These are phyloP conservation scores for Globisporangium spinosum DNA, from an alignment of 352 stramenopile genomes.

Conservation along the genomic window DNA sequence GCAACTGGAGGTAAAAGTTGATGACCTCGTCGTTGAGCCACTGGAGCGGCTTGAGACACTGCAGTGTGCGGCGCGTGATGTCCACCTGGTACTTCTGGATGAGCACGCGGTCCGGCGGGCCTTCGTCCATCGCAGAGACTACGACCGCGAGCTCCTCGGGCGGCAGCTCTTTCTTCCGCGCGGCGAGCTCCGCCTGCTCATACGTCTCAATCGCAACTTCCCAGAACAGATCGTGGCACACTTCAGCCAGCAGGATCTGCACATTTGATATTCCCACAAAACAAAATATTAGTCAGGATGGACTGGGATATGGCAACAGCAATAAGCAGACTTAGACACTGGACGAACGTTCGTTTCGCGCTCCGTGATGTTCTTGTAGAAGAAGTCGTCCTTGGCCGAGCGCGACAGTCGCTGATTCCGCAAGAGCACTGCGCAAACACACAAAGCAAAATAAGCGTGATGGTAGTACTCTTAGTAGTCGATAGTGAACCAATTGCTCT, in stretches of 20 bases:
- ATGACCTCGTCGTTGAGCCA: conserved; percentile 89
- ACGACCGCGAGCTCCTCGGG: conserved; percentile 64
- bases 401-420: conserved; percentile 38
- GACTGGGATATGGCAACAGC: background rate
- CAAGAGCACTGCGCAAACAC: conserved; percentile 29
- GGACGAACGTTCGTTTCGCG: conserved; percentile 42
- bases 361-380: conserved; percentile 38
- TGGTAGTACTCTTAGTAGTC: background rate
- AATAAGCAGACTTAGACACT: no score
- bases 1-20: conserved; percentile 86
- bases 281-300: background rate
- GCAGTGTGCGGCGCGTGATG: conserved; percentile 67
- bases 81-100: conserved; percentile 83
- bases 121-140: conserved; percentile 49
- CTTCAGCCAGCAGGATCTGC: conserved; percentile 58
- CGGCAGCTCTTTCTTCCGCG: conserved; percentile 48
- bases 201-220: conserved; percentile 55
- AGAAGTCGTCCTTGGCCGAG: conserved; percentile 30
- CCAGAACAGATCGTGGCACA: conserved; percentile 52
- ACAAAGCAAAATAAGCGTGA: background rate
- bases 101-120: conserved; percentile 54
- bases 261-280: background rate
- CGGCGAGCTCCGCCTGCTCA: conserved; percentile 47
- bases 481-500: background rate
- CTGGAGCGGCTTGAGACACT: conserved; percentile 57